Conservation (phyloP, 2,329 filamentous ascomycete species). For the Triangularia setosa region DNA sequence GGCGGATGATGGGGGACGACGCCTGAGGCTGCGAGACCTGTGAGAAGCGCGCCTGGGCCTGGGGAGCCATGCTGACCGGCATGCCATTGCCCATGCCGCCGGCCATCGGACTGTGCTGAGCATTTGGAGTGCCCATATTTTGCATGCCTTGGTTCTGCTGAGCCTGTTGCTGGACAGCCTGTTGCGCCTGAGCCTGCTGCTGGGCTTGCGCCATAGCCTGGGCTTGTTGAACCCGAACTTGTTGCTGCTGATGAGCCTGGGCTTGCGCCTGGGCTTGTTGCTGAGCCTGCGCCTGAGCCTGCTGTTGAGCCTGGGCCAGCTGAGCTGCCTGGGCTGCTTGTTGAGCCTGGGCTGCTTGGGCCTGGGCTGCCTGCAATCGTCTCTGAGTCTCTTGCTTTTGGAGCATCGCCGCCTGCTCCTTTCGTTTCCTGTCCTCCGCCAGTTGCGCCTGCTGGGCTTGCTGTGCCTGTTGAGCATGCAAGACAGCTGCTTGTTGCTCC, state of each 20-base stretch:
- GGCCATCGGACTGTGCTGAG: constrained; percentile 40
- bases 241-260: constrained; percentile 26
- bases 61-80: constrained; percentile 37
- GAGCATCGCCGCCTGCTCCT: constrained; percentile 25
- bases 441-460: constrained; percentile 45
- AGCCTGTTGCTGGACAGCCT: constrained; percentile 18
- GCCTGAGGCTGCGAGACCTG: constrained; percentile 60
- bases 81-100: constrained; percentile 39
- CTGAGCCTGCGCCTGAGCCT: constrained; percentile 30
- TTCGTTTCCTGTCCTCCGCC: constrained; percentile 42
- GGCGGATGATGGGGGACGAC: constrained; percentile 63
- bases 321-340: not conserved
- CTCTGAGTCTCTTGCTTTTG: constrained; percentile 21
- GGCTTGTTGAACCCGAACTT: constrained; percentile 16
- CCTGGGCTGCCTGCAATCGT: constrained; percentile 22
- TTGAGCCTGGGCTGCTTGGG: not conserved
- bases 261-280: constrained; percentile 23
- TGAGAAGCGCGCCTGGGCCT: constrained; percentile 45
- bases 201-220: constrained; percentile 31
- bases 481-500: constrained; percentile 41
- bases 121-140: constrained; percentile 39
- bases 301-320: constrained; percentile 23
- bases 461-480: constrained; percentile 38
- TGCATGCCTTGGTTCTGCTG: constrained; percentile 26
- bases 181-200: constrained; percentile 24